A percentile compares a stretch with the other conserved stretches of the same genome.
phyloP scores from a whole-genome alignment of 257 asterid species.

The Solanum peruvianum region DNA sequence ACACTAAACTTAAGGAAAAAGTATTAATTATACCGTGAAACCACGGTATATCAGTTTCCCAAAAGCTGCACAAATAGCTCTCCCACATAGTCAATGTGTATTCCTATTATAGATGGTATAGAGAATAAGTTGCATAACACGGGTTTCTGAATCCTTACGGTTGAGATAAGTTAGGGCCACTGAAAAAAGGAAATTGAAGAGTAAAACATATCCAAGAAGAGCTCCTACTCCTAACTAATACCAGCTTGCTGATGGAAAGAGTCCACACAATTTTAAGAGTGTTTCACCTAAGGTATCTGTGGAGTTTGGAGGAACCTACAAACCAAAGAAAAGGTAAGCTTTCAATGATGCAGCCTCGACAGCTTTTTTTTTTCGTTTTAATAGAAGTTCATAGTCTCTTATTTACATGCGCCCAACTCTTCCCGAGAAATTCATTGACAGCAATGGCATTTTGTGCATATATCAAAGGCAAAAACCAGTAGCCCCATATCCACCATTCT shows the following conservation, averaged over 20 bases:
- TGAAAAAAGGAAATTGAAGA: conserved; percentile 40
- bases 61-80: conserved; percentile 15
- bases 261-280: conserved; percentile 36
- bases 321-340: not conserved
- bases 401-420: conserved; percentile 11
- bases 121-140: not conserved
- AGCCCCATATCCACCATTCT: conserved; percentile 18
- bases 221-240: conserved; percentile 72
- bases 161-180: conserved; percentile 54
- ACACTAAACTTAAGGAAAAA: too few relatives aligned
- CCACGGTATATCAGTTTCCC: conserved; percentile 3
- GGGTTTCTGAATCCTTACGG: conserved; percentile 25
- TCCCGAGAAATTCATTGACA: conserved; percentile 18
- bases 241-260: conserved; percentile 45
- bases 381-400: not conserved
- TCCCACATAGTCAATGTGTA: not conserved
- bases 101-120: not conserved
- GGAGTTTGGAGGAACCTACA: conserved; percentile 33
- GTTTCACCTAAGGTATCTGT: conserved; percentile 38
- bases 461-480: conserved; percentile 19
- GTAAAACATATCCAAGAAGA: conserved; percentile 31
- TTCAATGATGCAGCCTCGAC: not conserved
- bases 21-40: too few relatives aligned
- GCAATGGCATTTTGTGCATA: conserved; percentile 17
- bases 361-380: not conserved